Conservation (phyloP, 805 yeast genomes). For the Scheffersomyces spartinae region DNA sequence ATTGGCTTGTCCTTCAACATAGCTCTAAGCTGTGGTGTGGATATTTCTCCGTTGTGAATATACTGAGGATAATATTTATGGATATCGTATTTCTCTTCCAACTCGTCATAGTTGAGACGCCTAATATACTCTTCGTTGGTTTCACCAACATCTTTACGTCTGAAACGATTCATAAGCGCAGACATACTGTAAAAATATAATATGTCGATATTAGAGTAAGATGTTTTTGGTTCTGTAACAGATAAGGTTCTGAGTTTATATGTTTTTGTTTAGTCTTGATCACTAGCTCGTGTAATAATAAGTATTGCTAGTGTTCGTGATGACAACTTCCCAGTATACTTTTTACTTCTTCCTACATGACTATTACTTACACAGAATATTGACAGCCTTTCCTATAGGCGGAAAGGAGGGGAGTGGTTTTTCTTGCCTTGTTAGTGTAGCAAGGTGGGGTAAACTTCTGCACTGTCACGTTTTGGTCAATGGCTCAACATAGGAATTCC, state of each 20-base stretch:
- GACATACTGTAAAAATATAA: background rate
- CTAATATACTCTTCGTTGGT: conserved; percentile 11
- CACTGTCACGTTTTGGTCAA: too few species aligned
- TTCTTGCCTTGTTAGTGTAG: too few species aligned
- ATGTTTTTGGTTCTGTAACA: conserved; percentile 1
- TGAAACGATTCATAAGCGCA: background rate
- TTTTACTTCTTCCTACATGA: too few species aligned
- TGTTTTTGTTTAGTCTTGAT: too few species aligned
- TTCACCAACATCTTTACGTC: conserved; percentile 1
- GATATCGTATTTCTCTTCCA: conserved; percentile 21
- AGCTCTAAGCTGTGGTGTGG: conserved; percentile 25
- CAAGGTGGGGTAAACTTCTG: too few species aligned
- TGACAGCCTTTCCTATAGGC: too few species aligned
- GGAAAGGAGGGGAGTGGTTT: too few species aligned
- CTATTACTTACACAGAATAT: too few species aligned
- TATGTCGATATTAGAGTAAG: background rate
- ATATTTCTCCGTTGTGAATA: conserved; percentile 23
- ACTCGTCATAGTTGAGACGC: conserved; percentile 20
- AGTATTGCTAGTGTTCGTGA: background rate
- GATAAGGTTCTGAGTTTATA: too few species aligned
- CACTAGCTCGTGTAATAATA: background rate
- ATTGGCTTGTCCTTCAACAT: conserved; percentile 27
- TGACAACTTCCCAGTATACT: too few species aligned
- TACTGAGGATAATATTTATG: conserved; percentile 27
- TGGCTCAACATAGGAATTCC: too few species aligned